Conservation (phyloP, 129 eudicot genomes). For the Ambrosia trifida region DNA sequence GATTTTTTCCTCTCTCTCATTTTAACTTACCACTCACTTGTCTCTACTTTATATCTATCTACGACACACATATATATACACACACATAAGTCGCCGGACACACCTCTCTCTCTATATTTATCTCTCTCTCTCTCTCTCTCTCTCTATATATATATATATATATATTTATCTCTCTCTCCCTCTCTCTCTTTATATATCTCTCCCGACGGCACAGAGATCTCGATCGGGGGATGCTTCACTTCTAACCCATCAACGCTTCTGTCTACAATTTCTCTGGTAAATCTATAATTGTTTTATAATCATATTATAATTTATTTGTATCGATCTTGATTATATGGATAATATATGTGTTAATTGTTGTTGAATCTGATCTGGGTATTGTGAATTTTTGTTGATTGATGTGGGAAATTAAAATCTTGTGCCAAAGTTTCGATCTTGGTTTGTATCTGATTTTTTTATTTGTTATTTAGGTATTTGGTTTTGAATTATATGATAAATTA, state of each 20-base stretch:
- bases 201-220: not conserved
- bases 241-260: not conserved
- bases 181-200: not conserved
- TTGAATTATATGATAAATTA: slow-evolving; percentile 8
- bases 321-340: slow-evolving; percentile 34
- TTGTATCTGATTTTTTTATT: slow-evolving; percentile 4
- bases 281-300: slow-evolving; percentile 14
- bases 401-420: slow-evolving; percentile 6
- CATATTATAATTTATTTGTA: slow-evolving; percentile 20
- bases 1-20: too few relatives aligned
- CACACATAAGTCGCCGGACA: too few relatives aligned
- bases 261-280: slow-evolving; percentile 33
- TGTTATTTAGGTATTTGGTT: not conserved
- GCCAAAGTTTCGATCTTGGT: not conserved
- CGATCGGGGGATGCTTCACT: slow-evolving; percentile 16
- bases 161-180: not conserved
- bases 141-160: too few relatives aligned
- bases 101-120: not conserved
- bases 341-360: not conserved
- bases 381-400: slow-evolving; percentile 19
- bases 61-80: not conserved
- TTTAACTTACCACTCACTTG: too few relatives aligned
- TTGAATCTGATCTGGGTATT: slow-evolving; percentile 36
- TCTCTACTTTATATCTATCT: too few relatives aligned
- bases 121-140: not conserved